These are phyloP conservation scores for Hypoxylon perforatum DNA, from an alignment of 495 filamentous ascomycete genomes.

Conservation along the genomic window DNA sequence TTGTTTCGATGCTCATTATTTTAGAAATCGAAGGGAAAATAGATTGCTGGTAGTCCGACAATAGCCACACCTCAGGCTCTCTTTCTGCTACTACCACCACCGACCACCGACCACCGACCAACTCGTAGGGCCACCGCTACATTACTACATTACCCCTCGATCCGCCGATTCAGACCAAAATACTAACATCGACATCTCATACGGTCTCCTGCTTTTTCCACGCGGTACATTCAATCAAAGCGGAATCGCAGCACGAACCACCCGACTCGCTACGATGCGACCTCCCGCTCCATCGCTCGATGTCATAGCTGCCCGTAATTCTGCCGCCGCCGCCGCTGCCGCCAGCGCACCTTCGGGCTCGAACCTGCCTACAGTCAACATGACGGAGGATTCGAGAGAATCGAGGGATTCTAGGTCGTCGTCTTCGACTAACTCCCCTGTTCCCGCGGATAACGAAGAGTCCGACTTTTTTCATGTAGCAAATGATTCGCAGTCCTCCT, in stretches of 20 bases:
- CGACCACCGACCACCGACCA: no score
- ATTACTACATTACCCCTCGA: conserved; percentile 26
- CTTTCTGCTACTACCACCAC: no score
- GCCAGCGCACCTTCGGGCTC: conserved; percentile 13
- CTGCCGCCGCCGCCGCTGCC: conserved; percentile 23
- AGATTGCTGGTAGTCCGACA: no score
- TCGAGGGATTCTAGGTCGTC: conserved; percentile 59
- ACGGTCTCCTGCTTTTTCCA: not conserved
- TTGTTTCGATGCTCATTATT: not conserved
- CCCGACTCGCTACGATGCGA: conserved; percentile 33
- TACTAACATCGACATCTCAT: conserved; percentile 13
- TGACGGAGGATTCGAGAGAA: conserved; percentile 28
- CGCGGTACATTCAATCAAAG: not conserved
- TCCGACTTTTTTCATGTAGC: conserved; percentile 88
- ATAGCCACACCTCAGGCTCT: no score
- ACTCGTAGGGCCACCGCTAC: conserved; percentile 3
- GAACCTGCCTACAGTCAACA: conserved; percentile 13
- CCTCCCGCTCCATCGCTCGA: conserved; percentile 55
- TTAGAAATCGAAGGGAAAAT: not conserved
- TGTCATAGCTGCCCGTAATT: conserved; percentile 53
- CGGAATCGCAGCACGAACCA: not conserved
- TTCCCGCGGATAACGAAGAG: conserved; percentile 81
- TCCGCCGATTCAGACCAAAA: conserved; percentile 17
- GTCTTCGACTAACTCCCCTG: conserved; percentile 86
- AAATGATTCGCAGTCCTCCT: conserved; percentile 91